phyloP scores from a whole-genome alignment of 805 yeast genomes.

The Lipomyces spencermartinsiae region DNA sequence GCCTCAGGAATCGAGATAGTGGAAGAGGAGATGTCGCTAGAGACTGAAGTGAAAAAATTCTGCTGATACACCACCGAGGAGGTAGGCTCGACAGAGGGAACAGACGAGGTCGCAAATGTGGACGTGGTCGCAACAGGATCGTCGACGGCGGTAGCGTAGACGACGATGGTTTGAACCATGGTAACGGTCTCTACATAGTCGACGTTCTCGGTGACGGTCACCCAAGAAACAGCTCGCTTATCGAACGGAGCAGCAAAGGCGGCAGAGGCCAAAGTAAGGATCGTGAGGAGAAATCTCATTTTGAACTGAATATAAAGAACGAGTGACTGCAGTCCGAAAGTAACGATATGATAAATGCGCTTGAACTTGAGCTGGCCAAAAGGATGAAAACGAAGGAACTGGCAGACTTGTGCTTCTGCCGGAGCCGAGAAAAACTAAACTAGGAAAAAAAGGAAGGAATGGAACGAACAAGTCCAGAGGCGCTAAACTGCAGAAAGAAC shows the following conservation, averaged over 20 bases:
- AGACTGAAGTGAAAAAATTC: slow-evolving; percentile 1
- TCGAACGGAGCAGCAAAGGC: slow-evolving; percentile 24
- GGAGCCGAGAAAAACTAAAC: slow-evolving; percentile 23
- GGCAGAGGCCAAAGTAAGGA: slow-evolving; percentile 22
- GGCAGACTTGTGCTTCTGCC: slow-evolving; percentile 37
- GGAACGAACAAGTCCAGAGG: neutral
- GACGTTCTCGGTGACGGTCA: slow-evolving; percentile 29
- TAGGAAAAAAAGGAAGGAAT: slow-evolving; percentile 1
- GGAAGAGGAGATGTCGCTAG: neutral
- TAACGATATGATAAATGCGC: neutral
- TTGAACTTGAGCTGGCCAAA: neutral
- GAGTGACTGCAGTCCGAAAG: slow-evolving; percentile 11
- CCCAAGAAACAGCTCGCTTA: slow-evolving; percentile 34
- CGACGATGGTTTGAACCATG: slow-evolving; percentile 28
- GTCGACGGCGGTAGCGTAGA: slow-evolving; percentile 19
- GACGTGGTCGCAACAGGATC: slow-evolving; percentile 13
- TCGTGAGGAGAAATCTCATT: slow-evolving; percentile 14
- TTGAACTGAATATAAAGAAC: slow-evolving; percentile 3
- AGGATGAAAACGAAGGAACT: slow-evolving; percentile 9
- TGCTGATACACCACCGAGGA: slow-evolving; percentile 4
- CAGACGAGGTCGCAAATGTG: slow-evolving; percentile 6
- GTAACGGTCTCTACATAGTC: slow-evolving; percentile 27
- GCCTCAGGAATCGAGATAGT: slow-evolving; percentile 12
- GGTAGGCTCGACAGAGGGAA: slow-evolving; percentile 12
- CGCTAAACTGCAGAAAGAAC: neutral